A percentile compares a stretch with the other conserved stretches of the same genome.
Conservation (phyloP, 2,329 filamentous ascomycete genomes). For the Westerdykella sp. region DNA sequence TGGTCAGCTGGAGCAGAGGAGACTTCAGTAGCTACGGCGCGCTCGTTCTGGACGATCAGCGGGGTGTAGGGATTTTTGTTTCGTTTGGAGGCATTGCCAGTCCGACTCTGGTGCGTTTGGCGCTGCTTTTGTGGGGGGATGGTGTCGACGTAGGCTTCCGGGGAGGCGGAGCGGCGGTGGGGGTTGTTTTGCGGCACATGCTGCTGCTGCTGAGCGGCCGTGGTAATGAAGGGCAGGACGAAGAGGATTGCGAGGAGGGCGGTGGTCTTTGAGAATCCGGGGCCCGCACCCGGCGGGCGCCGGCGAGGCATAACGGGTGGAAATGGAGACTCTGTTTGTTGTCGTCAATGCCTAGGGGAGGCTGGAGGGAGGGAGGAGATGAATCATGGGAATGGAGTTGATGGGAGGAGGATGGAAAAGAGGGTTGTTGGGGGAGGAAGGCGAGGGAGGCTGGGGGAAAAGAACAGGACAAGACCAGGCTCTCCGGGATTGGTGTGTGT, state of each 20-base stretch:
- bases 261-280: constrained; percentile 25
- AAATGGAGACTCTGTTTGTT: constrained; percentile 4
- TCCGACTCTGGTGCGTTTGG: constrained; percentile 13
- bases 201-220: constrained; percentile 40
- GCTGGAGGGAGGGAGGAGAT: constrained; percentile 24
- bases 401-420: constrained; percentile 7
- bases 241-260: constrained; percentile 30
- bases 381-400: constrained; percentile 24
- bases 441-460: constrained; percentile 3
- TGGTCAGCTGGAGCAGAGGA: constrained; percentile 71
- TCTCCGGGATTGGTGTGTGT: no score
- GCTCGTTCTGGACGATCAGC: constrained; percentile 58
- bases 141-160: constrained; percentile 23
- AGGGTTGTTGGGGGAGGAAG: constrained; percentile 5
- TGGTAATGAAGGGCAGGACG: constrained; percentile 29
- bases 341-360: constrained; percentile 22
- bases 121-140: constrained; percentile 14
- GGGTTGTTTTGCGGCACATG: constrained; percentile 20
- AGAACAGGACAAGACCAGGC: not conserved
- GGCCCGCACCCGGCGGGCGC: constrained; percentile 37
- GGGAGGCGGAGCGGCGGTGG: constrained; percentile 19
- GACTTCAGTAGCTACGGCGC: constrained; percentile 85
- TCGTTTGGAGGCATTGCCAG: constrained; percentile 16
- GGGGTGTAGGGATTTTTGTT: constrained; percentile 22
- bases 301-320: constrained; percentile 30